Conservation (phyloP, 495 filamentous ascomycete species). For the Hyaloscypha bicolor region DNA sequence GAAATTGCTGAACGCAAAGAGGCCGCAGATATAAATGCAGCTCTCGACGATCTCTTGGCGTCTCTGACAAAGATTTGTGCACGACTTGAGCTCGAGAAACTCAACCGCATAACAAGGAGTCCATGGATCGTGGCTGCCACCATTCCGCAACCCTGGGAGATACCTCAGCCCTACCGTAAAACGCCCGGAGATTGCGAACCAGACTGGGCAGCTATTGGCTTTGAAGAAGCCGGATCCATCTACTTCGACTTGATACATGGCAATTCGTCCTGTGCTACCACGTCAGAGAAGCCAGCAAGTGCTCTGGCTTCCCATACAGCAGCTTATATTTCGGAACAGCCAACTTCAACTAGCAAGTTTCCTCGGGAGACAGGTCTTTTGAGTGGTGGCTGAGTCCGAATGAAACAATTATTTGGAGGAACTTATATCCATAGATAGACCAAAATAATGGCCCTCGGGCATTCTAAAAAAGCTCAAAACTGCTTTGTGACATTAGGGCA, state of each 20-base stretch:
- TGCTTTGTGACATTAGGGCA: no score
- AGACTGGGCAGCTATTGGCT: neutral
- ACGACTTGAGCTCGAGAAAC: neutral
- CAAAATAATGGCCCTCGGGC: no score
- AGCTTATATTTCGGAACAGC: neutral
- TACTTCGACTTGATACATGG: neutral
- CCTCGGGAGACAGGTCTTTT: no score
- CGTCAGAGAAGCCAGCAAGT: neutral
- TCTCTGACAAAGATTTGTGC: neutral
- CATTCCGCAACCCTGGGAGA: neutral
- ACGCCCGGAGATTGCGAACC: neutral
- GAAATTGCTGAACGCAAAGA: neutral
- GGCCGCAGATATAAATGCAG: neutral
- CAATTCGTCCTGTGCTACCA: neutral
- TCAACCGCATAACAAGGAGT: neutral
- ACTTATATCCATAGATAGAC: no score
- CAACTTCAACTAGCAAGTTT: neutral
- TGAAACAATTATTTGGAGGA: no score
- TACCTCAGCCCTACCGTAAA: neutral
- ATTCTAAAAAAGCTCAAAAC: no score
- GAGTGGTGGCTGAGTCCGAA: no score
- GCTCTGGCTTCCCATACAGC: neutral
- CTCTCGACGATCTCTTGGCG: no score
- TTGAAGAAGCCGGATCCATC: neutral
- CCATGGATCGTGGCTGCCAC: neutral